Base-by-base conservation (phyloP, 2,329 filamentous ascomycete genomes). In the Raffaelea albimanens region DNA sequence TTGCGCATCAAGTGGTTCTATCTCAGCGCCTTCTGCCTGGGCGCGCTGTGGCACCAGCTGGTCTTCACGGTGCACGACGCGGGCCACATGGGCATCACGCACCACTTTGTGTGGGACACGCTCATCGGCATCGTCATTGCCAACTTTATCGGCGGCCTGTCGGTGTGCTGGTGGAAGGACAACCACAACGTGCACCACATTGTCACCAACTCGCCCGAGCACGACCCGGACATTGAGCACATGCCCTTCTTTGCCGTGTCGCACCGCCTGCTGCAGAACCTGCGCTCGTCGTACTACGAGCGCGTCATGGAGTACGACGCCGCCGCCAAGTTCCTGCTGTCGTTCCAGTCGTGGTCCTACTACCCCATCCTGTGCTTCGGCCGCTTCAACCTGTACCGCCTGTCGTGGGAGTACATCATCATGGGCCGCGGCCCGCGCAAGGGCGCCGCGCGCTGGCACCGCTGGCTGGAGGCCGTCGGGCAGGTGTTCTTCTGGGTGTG, bases 161-260 rank as follows among this genome's bases (percentile, higher is more conserved):
- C 88, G 22, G 68, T 95, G 46, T 87, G 91, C 40, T 98, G 93
- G 93, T 98, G 93, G 91, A 97, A 97, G 67, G 77, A 81, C 52
- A 96, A 82, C 62, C 91, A 97, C 66, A 97, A 97, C 60, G 89
- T 96, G 9, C 91, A 97, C 62, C 91, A 97, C 60, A 89, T 97
- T 56, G 85, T 97, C 45, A 97, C 93, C 18, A 97, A 97, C 63
- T 85, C 85, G 40, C 87, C 90, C 14, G 93, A 96, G 64, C 91
- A 97, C 61, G 91, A 97, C 61, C 91, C 93, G 0, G 91, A 97
- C 62, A 97, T 96, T 57, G 81, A 91, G 62, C 85, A 95, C 62
- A 78, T 95, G 65, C 90, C 90, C 3, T 83, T 95, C 62, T 88
- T 96, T 62, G 87, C 88, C 50, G 79, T 93, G 25, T 89, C 86